Conservation (phyloP, 352 stramenopile genomes). For the Pelagophyceae sp. region DNA sequence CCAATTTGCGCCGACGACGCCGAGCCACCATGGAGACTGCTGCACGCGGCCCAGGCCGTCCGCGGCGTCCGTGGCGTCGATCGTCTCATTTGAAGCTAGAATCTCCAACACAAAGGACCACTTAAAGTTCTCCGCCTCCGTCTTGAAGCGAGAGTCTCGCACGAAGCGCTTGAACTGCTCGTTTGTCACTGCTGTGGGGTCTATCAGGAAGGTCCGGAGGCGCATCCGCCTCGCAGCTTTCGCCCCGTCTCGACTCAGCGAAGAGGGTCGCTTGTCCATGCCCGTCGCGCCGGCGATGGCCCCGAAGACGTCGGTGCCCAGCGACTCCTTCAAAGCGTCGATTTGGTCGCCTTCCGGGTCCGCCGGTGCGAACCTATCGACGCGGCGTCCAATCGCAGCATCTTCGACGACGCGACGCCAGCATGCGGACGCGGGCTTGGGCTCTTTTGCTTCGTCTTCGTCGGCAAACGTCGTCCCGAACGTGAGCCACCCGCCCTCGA, state of each 20-base stretch:
- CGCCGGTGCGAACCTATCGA: background rate
- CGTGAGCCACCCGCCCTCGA: background rate
- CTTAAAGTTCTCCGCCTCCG: constrained; percentile 58
- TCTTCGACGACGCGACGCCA: too few relatives aligned
- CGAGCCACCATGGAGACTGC: constrained; percentile 48
- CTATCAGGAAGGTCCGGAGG: constrained; percentile 54
- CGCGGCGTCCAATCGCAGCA: too few relatives aligned
- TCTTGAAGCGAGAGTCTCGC: constrained; percentile 50
- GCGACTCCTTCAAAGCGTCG: background rate
- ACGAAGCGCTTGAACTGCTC: constrained; percentile 62
- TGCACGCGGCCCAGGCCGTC: constrained; percentile 23
- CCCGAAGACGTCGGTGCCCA: constrained; percentile 8
- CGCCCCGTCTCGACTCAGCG: background rate
- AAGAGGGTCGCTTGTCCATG: constrained; percentile 1
- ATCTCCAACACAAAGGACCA: constrained; percentile 64
- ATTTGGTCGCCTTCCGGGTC: constrained; percentile 4
- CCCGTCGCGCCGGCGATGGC: constrained; percentile 13
- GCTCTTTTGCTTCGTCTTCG: background rate
- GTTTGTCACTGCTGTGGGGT: constrained; percentile 47
- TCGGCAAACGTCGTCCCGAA: constrained; percentile 15
- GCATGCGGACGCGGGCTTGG: too few relatives aligned
- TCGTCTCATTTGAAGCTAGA: constrained; percentile 36
- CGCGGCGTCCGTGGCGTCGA: constrained; percentile 10
- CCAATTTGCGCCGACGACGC: constrained; percentile 53
- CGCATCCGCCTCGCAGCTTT: constrained; percentile 22